Evolutionary conservation across 2,329 filamentous ascomycete species (phyloP), one percentile per base, ranked within the genome.

Genomic region (Talaromyces islandicus): DNA sequence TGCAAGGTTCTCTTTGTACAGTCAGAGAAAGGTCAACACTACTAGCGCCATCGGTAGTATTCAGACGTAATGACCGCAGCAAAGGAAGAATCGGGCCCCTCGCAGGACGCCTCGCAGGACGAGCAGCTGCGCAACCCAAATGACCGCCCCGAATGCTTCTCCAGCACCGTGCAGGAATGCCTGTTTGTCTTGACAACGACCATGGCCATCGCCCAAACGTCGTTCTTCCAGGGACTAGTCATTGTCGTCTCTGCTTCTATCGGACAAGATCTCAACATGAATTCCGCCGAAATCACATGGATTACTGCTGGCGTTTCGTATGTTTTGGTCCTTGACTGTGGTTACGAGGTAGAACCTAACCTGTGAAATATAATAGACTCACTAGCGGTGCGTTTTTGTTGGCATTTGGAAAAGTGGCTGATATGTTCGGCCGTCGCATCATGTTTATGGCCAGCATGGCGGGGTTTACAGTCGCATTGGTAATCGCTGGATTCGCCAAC

Each of bases 121-220:
- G 14, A 52, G 51, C 51, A 51, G 25, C 11, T 55, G 51, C 55
- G 41, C 10, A 21, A 58, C 43, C 50, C 59, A 6, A 55, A 61
- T 35, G 46, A 53, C 30, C 62, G 62, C 14, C 62, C 62, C 2
- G 57, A 57, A 66, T 87, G 83, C 72, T 89, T 90, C 77, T 80
- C 73, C 48, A 86, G 79, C 48, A 87, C 85, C 0, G 59, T 83
- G 1, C 83, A 88, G 66, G 87, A 89, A 75, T 78, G 84, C 41
- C 73, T 86, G 2, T 89, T 89, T 66, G 83, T 89, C 17, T 69
- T 86, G 19, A 86, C 85, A 43, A 84, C 85, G 10, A 89, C 87
- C 1, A 84, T 88, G 75, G 85, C 86, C 1, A 86, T 88, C 51
- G 85, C 83, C 3, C 85, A 86, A 67, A 81, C 80, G 10, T 81